Evolutionary conservation across 495 filamentous ascomycete species (phyloP).

Genomic region (Hypoxylon cercidicola): DNA sequence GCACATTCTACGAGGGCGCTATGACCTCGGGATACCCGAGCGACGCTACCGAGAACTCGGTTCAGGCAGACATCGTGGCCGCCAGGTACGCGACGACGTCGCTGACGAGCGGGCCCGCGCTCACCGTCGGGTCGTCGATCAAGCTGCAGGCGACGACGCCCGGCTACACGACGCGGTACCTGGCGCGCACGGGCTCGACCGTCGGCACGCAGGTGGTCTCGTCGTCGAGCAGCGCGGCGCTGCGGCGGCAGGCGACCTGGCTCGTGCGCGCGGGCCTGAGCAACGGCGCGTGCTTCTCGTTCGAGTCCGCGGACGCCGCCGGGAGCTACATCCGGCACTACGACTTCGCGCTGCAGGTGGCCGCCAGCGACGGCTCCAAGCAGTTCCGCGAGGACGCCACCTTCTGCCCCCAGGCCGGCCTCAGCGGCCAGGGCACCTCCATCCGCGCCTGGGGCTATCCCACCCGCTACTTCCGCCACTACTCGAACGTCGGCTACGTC

Average conservation of each 20-base stretch:
- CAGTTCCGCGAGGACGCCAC: slow-evolving; percentile 66
- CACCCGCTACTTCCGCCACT: slow-evolving; percentile 66
- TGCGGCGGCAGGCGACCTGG: slow-evolving; percentile 65
- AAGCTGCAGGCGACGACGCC: slow-evolving; percentile 63
- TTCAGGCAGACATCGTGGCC: slow-evolving; percentile 68
- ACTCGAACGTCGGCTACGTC: slow-evolving; percentile 54
- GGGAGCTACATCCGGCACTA: slow-evolving; percentile 66
- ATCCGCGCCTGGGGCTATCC: slow-evolving; percentile 67
- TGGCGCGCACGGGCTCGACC: slow-evolving; percentile 56
- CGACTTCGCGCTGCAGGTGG: slow-evolving; percentile 57
- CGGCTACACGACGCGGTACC: slow-evolving; percentile 60
- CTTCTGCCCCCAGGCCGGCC: slow-evolving; percentile 60
- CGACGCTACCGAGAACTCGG: slow-evolving; percentile 62
- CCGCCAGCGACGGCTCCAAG: slow-evolving; percentile 61
- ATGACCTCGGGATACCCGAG: slow-evolving; percentile 69
- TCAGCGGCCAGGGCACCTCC: slow-evolving; percentile 59
- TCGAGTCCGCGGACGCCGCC: slow-evolving; percentile 65
- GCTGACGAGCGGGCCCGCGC: slow-evolving; percentile 58
- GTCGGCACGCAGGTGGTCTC: slow-evolving; percentile 64
- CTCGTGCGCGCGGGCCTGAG: slow-evolving; percentile 62
- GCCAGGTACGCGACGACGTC: slow-evolving; percentile 62
- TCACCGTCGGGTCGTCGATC: slow-evolving; percentile 60
- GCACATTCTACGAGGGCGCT: slow-evolving; percentile 70
- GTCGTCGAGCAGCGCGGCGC: slow-evolving; percentile 57
- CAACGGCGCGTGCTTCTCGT: slow-evolving; percentile 64